Conservation (phyloP, 2,329 filamentous ascomycete species). For the Polytolypa hystricis region DNA sequence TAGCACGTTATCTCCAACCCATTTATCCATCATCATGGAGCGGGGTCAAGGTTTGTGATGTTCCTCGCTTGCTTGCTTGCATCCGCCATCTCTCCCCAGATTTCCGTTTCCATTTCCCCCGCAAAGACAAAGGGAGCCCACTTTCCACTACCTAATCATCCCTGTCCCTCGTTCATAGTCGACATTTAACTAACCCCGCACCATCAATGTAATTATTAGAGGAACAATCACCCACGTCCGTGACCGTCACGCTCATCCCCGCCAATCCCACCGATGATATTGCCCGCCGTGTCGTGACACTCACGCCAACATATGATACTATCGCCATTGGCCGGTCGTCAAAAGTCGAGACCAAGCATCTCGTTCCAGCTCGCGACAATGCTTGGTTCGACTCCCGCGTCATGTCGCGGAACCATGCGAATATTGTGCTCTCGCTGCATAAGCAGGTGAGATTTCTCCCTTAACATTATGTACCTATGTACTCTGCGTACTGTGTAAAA, state of each 20-base stretch:
- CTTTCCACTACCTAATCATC: background rate
- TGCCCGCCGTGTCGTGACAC: slow-evolving; percentile 23
- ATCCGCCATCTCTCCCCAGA: too few species aligned
- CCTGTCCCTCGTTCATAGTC: too few species aligned
- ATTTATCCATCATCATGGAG: too few species aligned
- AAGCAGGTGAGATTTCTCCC: slow-evolving; percentile 17
- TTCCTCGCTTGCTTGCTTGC: too few species aligned
- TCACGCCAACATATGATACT: slow-evolving; percentile 18
- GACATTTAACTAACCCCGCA: too few species aligned
- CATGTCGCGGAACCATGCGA: slow-evolving; percentile 37
- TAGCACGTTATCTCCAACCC: too few species aligned
- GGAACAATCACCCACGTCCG: slow-evolving; percentile 13
- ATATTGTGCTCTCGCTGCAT: slow-evolving; percentile 19
- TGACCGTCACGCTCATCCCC: slow-evolving; percentile 23
- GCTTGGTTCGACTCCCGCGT: slow-evolving; percentile 37
- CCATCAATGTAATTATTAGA: too few species aligned
- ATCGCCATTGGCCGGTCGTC: slow-evolving; percentile 33
- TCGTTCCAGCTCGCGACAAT: slow-evolving; percentile 28
- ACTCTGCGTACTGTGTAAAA: background rate
- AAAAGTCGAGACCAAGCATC: slow-evolving; percentile 26
- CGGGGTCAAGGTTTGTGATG: too few species aligned
- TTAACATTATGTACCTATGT: slow-evolving; percentile 10
- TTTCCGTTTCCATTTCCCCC: too few species aligned
- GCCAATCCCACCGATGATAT: slow-evolving; percentile 17
- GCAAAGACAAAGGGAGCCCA: too few species aligned